These are phyloP conservation scores for Mallotus nudiflorus DNA, from an alignment of 345 rosid genomes.

Conservation along the genomic window DNA sequence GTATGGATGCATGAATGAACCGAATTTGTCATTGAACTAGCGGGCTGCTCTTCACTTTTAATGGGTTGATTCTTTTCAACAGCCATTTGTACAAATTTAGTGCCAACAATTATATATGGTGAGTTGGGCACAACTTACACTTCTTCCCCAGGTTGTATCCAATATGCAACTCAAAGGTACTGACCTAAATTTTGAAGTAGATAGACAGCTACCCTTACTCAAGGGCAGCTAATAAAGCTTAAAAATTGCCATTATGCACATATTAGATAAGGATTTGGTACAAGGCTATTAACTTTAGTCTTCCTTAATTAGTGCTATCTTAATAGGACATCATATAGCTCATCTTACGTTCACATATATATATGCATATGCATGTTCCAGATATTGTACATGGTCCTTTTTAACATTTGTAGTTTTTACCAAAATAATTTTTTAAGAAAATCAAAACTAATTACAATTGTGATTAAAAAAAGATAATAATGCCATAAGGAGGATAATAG, in stretches of 20 bases:
- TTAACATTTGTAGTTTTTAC: too few relatives aligned
- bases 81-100: too few relatives aligned
- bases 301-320: background rate
- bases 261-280: constrained; percentile 11
- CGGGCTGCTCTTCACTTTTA: too few relatives aligned
- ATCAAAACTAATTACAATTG: too few relatives aligned
- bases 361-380: background rate
- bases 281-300: background rate
- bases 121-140: constrained; percentile 21
- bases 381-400: background rate
- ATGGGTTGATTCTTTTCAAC: too few relatives aligned
- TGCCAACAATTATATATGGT: too few relatives aligned
- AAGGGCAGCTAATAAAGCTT: constrained; percentile 27
- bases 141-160: background rate
- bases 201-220: constrained; percentile 23
- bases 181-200: constrained; percentile 16
- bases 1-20: too few relatives aligned
- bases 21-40: too few relatives aligned
- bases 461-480: too few relatives aligned
- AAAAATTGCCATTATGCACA: too few relatives aligned
- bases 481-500: too few relatives aligned
- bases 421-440: too few relatives aligned
- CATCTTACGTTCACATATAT: constrained; percentile 22
- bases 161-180: background rate
- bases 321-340: constrained; percentile 27